Evolutionary conservation across 352 stramenopile species (phyloP).

Genomic region (Phytophthora pluvialis): DNA sequence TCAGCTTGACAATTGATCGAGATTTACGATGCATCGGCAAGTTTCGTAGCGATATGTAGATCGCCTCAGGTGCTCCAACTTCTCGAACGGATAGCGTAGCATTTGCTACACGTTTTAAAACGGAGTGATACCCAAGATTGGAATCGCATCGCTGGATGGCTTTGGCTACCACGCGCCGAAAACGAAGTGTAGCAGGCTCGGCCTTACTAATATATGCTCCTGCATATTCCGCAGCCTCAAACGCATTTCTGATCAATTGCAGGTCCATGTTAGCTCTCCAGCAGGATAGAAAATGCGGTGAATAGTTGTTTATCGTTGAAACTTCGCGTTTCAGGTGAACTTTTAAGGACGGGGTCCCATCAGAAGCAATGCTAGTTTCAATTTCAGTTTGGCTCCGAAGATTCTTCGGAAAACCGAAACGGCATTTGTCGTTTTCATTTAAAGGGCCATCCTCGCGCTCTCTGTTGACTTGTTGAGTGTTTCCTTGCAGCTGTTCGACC

Average conservation of each 20-base stretch:
- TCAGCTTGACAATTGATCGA: background rate
- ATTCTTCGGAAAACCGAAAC: background rate
- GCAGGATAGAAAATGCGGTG: background rate
- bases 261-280: background rate
- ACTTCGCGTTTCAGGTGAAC: background rate
- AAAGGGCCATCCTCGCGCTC: too few species aligned
- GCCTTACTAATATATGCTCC: background rate
- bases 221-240: background rate
- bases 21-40: background rate
- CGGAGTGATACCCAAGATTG: background rate
- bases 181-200: background rate
- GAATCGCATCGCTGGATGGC: background rate
- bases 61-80: background rate
- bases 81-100: background rate
- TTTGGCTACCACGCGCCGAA: background rate
- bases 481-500: too few species aligned
- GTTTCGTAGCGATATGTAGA: background rate
- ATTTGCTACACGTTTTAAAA: background rate
- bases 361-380: background rate
- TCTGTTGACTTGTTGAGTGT: too few species aligned
- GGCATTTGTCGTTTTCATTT: background rate
- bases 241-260: background rate
- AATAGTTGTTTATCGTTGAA: background rate
- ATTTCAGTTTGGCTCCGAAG: background rate
- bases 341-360: background rate